phyloP scores from a whole-genome alignment of 176 grass and related monocot genomes.

The Panicum miliaceum region DNA sequence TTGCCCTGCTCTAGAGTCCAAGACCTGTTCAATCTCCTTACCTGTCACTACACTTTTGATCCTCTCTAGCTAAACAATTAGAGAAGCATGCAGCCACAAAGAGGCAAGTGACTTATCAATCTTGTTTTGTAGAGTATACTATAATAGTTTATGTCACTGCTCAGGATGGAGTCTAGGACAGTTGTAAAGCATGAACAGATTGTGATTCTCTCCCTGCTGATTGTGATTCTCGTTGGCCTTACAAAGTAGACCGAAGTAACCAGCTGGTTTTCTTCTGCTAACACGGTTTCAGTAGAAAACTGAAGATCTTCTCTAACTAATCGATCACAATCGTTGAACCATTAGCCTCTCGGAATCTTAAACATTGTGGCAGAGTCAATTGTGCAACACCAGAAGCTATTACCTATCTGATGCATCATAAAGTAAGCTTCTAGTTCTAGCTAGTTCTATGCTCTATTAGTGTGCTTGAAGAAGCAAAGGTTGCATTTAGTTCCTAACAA shows the following conservation, averaged over 20 bases:
- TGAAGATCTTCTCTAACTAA: conserved; percentile 40
- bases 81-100: conserved; percentile 36
- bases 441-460: neutral
- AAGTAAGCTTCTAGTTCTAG: conserved; percentile 25
- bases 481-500: conserved; percentile 25
- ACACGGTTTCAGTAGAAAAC: conserved; percentile 26
- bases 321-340: conserved; percentile 39
- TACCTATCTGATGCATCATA: conserved; percentile 46
- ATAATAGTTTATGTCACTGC: conserved; percentile 25
- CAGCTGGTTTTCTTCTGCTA: conserved; percentile 31
- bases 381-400: conserved; percentile 45
- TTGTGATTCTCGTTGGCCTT: conserved; percentile 42
- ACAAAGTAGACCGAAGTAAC: conserved; percentile 34
- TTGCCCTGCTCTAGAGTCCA: conserved; percentile 31
- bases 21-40: conserved; percentile 24
- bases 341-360: conserved; percentile 30
- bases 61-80: conserved; percentile 5
- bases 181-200: conserved; percentile 28
- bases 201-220: neutral
- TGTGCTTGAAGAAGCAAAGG: conserved; percentile 36
- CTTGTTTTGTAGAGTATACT: conserved; percentile 27
- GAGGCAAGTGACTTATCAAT: neutral
- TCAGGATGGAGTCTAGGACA: conserved; percentile 41
- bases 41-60: conserved; percentile 11
- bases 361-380: conserved; percentile 44